Percentiles rank a stretch among this genome's conserved stretches.
phyloP scores from a whole-genome alignment of 306 rosid species.

The Morella rubra region DNA sequence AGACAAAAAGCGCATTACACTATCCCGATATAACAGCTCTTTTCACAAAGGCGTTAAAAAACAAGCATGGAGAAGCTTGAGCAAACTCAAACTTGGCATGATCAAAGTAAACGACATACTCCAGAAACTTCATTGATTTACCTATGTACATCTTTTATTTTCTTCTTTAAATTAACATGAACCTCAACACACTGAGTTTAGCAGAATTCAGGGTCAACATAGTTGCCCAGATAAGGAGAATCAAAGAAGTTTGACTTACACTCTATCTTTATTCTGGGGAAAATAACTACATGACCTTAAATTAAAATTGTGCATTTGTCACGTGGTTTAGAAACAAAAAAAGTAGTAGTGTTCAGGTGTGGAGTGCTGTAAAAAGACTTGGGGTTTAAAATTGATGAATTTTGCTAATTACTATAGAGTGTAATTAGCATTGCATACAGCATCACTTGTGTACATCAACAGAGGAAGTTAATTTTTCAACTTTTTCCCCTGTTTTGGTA shows the following conservation, averaged over 20 bases:
- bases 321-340: too few relatives aligned
- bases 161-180: neutral
- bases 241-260: neutral
- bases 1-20: neutral
- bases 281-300: too few relatives aligned
- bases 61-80: neutral
- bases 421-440: too few relatives aligned
- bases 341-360: too few relatives aligned
- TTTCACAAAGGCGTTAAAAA: neutral
- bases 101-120: neutral
- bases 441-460: too few relatives aligned
- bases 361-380: too few relatives aligned
- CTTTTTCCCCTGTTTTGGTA: too few relatives aligned
- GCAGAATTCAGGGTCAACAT: conserved; percentile 9
- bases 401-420: too few relatives aligned
- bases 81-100: neutral
- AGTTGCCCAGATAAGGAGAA: neutral
- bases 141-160: neutral
- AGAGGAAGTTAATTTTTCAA: too few relatives aligned
- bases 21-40: conserved; percentile 35
- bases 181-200: neutral
- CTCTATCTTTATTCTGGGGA: too few relatives aligned
- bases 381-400: too few relatives aligned
- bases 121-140: neutral
- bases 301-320: too few relatives aligned